These are phyloP conservation scores for Stachybotrys elegans DNA, from an alignment of 2,329 filamentous ascomycete species.

Conservation along the genomic window DNA sequence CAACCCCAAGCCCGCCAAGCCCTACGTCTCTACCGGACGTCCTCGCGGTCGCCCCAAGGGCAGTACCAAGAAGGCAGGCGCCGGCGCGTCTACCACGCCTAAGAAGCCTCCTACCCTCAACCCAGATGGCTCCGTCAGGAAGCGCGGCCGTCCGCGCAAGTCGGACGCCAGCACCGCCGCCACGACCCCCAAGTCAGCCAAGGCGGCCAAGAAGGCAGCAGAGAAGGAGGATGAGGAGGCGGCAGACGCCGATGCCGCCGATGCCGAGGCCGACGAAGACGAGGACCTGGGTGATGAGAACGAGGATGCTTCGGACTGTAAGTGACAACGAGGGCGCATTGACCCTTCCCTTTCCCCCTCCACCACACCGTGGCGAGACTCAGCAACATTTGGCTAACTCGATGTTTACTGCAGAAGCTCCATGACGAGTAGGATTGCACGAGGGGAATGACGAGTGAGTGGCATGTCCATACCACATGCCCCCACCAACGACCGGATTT, in stretches of 20 bases:
- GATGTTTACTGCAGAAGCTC: too few relatives aligned
- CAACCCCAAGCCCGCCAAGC: conserved; percentile 17
- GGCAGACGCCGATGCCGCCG: conserved; percentile 10
- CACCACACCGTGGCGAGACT: too few relatives aligned
- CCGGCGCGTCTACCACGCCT: conserved; percentile 12
- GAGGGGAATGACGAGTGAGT: too few relatives aligned
- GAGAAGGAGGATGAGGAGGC: conserved; percentile 21
- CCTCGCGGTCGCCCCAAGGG: conserved; percentile 44
- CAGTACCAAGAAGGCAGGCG: conserved; percentile 23
- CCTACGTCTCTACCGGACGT: conserved; percentile 35
- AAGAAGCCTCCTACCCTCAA: conserved; percentile 10
- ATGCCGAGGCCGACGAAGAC: conserved; percentile 6
- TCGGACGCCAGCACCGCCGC: conserved; percentile 13
- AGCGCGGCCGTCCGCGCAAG: conserved; percentile 29
- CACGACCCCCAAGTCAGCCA: neutral
- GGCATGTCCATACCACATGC: too few relatives aligned
- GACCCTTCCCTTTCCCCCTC: too few relatives aligned
- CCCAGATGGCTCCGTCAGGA: conserved; percentile 12
- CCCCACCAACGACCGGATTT: too few relatives aligned
- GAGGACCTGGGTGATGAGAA: neutral
- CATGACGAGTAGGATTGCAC: too few relatives aligned
- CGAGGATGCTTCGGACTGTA: conserved; percentile 3
- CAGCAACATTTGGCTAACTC: too few relatives aligned
- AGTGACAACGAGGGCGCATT: too few relatives aligned
- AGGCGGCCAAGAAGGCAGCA: conserved; percentile 5